A percentile compares a stretch with the other conserved stretches of the same genome.
Conservation (phyloP, 2,329 filamentous ascomycete genomes). For the Phyllosticta citriasiana region DNA sequence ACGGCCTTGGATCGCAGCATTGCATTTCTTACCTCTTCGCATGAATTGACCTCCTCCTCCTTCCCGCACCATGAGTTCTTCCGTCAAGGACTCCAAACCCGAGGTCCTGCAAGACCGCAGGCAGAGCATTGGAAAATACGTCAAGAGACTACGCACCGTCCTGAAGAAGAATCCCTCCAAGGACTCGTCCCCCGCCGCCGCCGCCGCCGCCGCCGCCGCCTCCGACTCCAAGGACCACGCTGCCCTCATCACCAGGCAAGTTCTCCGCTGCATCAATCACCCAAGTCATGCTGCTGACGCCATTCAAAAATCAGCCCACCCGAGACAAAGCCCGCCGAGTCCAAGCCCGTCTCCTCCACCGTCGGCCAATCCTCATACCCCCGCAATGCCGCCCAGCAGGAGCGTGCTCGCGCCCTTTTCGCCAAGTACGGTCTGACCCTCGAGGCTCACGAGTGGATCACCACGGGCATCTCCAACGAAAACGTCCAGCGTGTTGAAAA, state of each 20-base stretch:
- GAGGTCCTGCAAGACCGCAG: conserved; percentile 16
- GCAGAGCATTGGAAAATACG: conserved; percentile 28
- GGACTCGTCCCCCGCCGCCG: not conserved
- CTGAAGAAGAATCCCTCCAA: conserved; percentile 23
- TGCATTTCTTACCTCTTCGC: too few relatives aligned
- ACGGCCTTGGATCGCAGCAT: too few relatives aligned
- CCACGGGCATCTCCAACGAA: conserved; percentile 17
- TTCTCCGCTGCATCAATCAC: conserved; percentile 1
- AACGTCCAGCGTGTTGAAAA: conserved; percentile 54
- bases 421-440: conserved; percentile 34
- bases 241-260: conserved; percentile 6
- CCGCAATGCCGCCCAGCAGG: conserved; percentile 25
- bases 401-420: conserved; percentile 31
- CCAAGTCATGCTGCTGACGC: conserved; percentile 4
- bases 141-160: conserved; percentile 31
- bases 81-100: conserved; percentile 1
- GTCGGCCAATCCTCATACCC: conserved; percentile 9
- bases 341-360: conserved; percentile 10
- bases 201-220: not conserved
- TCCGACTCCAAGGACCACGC: not conserved
- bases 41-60: not conserved
- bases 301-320: not conserved
- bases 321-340: conserved; percentile 4
- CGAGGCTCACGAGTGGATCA: conserved; percentile 29
- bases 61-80: conserved; percentile 1